These are phyloP conservation scores for Canariomyces notabilis DNA, from an alignment of 2,329 filamentous ascomycete species.

Conservation along the genomic window DNA sequence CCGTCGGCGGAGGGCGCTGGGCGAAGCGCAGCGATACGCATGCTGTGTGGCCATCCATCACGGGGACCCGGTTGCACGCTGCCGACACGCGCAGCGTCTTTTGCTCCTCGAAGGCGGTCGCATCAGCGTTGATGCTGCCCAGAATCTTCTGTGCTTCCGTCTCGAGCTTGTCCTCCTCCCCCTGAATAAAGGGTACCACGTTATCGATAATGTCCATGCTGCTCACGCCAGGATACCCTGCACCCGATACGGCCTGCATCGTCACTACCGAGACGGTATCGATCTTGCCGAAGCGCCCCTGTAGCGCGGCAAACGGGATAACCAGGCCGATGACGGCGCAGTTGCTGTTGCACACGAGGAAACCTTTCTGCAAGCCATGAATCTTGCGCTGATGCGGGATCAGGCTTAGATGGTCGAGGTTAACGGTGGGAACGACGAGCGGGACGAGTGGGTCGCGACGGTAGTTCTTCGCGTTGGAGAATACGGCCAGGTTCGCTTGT, in stretches of 20 bases:
- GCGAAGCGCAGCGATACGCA: constrained; percentile 84
- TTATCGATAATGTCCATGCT: constrained; percentile 97
- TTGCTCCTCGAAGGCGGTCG: constrained; percentile 74
- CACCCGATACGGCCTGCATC: constrained; percentile 89
- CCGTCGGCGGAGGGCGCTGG: constrained; percentile 66
- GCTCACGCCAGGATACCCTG: constrained; percentile 83
- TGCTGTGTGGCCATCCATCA: constrained; percentile 92
- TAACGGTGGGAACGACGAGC: constrained; percentile 91
- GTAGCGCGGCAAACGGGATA: constrained; percentile 87
- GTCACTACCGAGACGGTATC: constrained; percentile 76
- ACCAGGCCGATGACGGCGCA: constrained; percentile 96
- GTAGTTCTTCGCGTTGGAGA: constrained; percentile 98
- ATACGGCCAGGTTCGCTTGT: constrained; percentile 80
- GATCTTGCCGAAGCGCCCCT: constrained; percentile 79
- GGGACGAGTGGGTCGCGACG: constrained; percentile 85
- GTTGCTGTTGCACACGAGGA: constrained; percentile 96
- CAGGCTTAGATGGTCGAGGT: constrained; percentile 78
- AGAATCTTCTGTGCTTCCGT: constrained; percentile 94
- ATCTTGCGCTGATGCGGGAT: constrained; percentile 82
- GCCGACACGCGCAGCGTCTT: constrained; percentile 70
- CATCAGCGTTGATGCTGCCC: constrained; percentile 64
- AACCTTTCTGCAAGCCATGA: constrained; percentile 71
- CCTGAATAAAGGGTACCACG: constrained; percentile 86
- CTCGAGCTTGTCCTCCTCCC: constrained; percentile 95
- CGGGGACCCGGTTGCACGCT: constrained; percentile 89